Conservation (phyloP, 108 stramenopile species). For the Nitzschia putrida region DNA sequence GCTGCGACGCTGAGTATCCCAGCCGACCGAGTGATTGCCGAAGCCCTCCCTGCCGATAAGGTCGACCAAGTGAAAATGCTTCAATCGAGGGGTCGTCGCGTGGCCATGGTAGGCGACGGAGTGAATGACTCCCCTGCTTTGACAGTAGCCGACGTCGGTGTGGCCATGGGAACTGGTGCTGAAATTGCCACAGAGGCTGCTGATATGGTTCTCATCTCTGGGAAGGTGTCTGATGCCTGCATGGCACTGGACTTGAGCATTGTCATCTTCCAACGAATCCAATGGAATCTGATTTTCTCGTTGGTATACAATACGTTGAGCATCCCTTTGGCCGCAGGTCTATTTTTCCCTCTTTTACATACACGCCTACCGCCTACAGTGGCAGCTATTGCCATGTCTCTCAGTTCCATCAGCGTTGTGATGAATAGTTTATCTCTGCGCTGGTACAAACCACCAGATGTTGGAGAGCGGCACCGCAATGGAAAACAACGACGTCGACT, state of each 20-base stretch:
- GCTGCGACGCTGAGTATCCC: slow-evolving; percentile 78
- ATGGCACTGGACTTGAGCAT: slow-evolving; percentile 87
- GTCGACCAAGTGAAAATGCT: slow-evolving; percentile 65
- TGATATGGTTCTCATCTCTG: slow-evolving; percentile 91
- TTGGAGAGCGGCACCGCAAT: slow-evolving; percentile 29
- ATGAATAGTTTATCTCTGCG: slow-evolving; percentile 72
- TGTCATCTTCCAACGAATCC: slow-evolving; percentile 89
- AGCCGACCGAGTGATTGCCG: slow-evolving; percentile 72
- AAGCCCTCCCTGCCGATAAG: slow-evolving; percentile 87
- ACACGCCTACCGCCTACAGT: slow-evolving; percentile 86
- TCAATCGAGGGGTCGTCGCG: slow-evolving; percentile 64
- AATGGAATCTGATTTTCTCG: slow-evolving; percentile 90
- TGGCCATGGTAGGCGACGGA: slow-evolving; percentile 98
- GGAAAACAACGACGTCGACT: slow-evolving; percentile 3
- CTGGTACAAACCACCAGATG: slow-evolving; percentile 69
- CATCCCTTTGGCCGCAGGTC: slow-evolving; percentile 95
- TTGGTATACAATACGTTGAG: slow-evolving; percentile 93
- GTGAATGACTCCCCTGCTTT: slow-evolving; percentile 98
- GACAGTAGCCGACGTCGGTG: slow-evolving; percentile 92
- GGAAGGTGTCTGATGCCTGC: slow-evolving; percentile 84
- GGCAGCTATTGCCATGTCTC: slow-evolving; percentile 93
- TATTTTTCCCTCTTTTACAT: slow-evolving; percentile 86
- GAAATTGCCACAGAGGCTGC: slow-evolving; percentile 96
- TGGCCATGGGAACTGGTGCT: slow-evolving; percentile 95
- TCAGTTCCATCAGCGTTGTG: slow-evolving; percentile 89